Percentiles rank a stretch among this genome's conserved stretches.
phyloP scores from a whole-genome alignment of 768 basidiomycete genomes.

The Saitozyma podzolica region DNA sequence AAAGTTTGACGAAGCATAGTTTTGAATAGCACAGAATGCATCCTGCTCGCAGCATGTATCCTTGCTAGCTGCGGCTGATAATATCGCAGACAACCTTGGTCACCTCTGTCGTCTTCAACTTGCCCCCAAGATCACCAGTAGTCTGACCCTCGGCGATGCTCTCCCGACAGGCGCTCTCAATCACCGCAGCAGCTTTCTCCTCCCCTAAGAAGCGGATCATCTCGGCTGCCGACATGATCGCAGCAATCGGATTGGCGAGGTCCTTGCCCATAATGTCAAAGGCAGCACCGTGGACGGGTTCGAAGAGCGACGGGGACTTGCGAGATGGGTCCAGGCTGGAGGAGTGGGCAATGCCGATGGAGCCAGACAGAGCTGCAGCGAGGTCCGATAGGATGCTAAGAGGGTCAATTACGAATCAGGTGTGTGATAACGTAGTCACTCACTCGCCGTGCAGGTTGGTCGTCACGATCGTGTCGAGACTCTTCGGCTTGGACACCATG shows the following conservation, averaged over 20 bases:
- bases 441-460: constrained; percentile 59
- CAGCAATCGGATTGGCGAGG: constrained; percentile 60
- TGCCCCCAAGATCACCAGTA: constrained; percentile 28
- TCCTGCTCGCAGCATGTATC: no score
- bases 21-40: no score
- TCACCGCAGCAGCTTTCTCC: constrained; percentile 12
- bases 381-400: constrained; percentile 60
- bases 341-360: constrained; percentile 62
- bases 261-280: constrained; percentile 61
- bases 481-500: constrained; percentile 58
- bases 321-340: constrained; percentile 57
- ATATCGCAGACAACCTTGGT: constrained; percentile 12
- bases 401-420: not conserved
- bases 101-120: constrained; percentile 16
- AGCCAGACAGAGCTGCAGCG: constrained; percentile 59
- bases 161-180: constrained; percentile 17
- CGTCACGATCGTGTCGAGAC: constrained; percentile 61
- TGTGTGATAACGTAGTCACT: not conserved
- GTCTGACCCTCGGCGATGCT: constrained; percentile 19
- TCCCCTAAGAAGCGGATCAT: constrained; percentile 52
- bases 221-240: constrained; percentile 60
- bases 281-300: constrained; percentile 62
- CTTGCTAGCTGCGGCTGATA: not conserved
- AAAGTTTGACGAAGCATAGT: no score
- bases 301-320: constrained; percentile 58